Percentiles rank a stretch among this genome's conserved stretches.
Conservation (phyloP, 2,329 filamentous ascomycete species). For the Venturia pyrina region DNA sequence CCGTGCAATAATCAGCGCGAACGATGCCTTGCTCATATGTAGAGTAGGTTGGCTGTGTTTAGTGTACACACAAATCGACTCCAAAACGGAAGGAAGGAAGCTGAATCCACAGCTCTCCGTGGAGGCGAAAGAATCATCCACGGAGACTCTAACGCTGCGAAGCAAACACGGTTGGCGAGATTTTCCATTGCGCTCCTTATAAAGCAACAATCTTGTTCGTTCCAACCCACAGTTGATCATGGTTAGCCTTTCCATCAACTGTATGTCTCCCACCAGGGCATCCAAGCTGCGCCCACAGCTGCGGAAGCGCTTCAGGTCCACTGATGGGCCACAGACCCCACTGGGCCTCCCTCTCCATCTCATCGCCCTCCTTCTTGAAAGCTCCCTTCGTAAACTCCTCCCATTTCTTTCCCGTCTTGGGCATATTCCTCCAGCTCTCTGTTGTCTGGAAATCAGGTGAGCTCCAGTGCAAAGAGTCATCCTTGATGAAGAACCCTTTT, state of each 20-base stretch:
- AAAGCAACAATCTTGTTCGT: conserved; percentile 9
- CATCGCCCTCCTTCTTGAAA: neutral
- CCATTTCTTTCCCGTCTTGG: neutral
- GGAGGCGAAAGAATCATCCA: too few relatives aligned
- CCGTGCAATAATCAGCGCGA: too few relatives aligned
- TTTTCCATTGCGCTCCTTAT: neutral
- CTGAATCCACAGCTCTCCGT: too few relatives aligned
- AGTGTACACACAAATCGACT: too few relatives aligned
- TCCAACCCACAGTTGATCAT: neutral
- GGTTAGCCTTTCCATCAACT: neutral
- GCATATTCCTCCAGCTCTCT: neutral
- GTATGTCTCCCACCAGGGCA: conserved; percentile 3
- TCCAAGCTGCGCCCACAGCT: too few relatives aligned
- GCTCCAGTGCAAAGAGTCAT: neutral
- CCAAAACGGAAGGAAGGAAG: too few relatives aligned
- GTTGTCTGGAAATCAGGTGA: neutral
- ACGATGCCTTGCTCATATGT: too few relatives aligned
- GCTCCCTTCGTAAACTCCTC: neutral
- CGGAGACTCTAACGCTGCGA: too few relatives aligned
- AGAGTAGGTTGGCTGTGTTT: too few relatives aligned
- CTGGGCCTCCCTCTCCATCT: conserved; percentile 5
- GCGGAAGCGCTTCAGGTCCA: neutral
- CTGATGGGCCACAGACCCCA: conserved; percentile 1
- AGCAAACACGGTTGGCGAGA: too few relatives aligned
- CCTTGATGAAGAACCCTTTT: conserved; percentile 1